Conservation (phyloP, 306 rosid species). For the Ochetophila trinervis region DNA sequence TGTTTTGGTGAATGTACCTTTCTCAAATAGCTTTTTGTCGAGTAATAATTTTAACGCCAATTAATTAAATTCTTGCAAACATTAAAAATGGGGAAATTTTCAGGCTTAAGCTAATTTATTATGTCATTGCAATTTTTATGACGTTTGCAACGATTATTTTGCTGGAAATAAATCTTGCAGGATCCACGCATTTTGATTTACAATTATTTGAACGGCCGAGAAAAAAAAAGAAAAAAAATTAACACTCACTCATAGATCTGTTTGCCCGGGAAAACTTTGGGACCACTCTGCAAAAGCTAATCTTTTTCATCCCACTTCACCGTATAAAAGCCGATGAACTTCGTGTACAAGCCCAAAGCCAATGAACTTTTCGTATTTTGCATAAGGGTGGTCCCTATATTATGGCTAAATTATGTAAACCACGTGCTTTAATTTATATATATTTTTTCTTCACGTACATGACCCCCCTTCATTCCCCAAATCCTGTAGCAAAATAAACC, state of each 20-base stretch:
- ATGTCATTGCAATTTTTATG: too few species aligned
- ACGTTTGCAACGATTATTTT: too few species aligned
- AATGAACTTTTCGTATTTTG: constrained; percentile 20
- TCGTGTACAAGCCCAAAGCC: constrained; percentile 9
- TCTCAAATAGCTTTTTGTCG: too few species aligned
- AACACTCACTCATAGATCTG: background rate
- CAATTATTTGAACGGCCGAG: background rate
- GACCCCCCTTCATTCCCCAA: background rate
- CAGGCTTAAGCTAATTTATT: too few species aligned
- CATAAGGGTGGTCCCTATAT: constrained; percentile 32
- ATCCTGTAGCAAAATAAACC: background rate
- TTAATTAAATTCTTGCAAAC: too few species aligned
- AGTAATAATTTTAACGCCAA: too few species aligned
- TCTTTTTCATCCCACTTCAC: constrained; percentile 8
- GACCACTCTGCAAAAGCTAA: constrained; percentile 6
- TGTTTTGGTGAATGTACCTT: too few species aligned
- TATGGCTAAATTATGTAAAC: constrained; percentile 24
- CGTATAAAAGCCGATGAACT: constrained; percentile 1
- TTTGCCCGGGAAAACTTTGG: constrained; percentile 11
- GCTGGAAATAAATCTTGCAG: too few species aligned
- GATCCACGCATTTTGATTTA: too few species aligned
- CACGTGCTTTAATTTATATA: constrained; percentile 12
- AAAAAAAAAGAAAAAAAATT: background rate
- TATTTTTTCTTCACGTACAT: background rate
- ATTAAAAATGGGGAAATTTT: too few species aligned